A percentile compares a stretch with the other conserved stretches of the same genome.
Conservation (phyloP, 129 eudicot species). For the Artemisia argyi region DNA sequence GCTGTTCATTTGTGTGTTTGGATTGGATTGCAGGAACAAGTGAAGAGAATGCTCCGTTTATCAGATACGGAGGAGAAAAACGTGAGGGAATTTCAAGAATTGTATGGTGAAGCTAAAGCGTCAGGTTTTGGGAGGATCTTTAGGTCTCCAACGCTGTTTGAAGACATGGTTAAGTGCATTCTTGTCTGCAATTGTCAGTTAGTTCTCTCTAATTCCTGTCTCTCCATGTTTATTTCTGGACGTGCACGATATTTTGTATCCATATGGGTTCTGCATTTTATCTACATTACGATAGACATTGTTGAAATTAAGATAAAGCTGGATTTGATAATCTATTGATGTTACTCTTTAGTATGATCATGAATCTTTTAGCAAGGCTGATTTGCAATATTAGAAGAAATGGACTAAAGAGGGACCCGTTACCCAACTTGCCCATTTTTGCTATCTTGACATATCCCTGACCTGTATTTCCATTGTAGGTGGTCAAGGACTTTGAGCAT, state of each 20-base stretch:
- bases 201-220: constrained; percentile 10
- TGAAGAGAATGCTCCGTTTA: constrained; percentile 81
- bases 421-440: no score
- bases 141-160: constrained; percentile 85
- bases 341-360: no score
- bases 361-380: no score
- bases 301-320: no score
- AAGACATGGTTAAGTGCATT: constrained; percentile 90
- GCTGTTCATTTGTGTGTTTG: background rate
- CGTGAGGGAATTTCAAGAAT: constrained; percentile 58
- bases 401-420: no score
- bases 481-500: constrained; percentile 93
- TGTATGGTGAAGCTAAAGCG: constrained; percentile 52
- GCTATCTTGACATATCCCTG: background rate
- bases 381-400: no score
- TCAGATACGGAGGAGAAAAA: constrained; percentile 54
- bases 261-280: no score
- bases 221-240: no score
- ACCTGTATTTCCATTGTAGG: constrained; percentile 36
- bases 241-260: no score
- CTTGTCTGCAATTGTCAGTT: constrained; percentile 98
- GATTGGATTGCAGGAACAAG: constrained; percentile 52
- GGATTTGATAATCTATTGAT: no score
- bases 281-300: no score
- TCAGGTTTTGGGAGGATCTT: constrained; percentile 82